Base-by-base conservation (phyloP, 116 monocot species). In the Iris pallida region DNA sequence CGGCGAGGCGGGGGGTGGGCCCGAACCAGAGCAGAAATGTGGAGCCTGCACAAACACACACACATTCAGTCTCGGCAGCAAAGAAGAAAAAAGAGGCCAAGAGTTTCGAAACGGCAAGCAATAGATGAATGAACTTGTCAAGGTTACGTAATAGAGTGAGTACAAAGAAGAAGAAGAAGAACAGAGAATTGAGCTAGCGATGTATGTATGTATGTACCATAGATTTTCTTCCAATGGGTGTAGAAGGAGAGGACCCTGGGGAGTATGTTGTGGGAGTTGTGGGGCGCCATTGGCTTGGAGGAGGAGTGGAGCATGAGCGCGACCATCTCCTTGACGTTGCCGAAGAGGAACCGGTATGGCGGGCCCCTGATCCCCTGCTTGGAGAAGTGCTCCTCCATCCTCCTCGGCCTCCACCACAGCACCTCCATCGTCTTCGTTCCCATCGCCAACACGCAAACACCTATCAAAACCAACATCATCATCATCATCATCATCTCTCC, bases 21-120 rank as follows among this genome's bases (percentile, higher is more conserved):
- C 95, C 95, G 63, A 95, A 95, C 88, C 90, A 95, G n/a, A 95
- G 77, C 12, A 95, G 57, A 70, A 88, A 95, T 63, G 73, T 86
- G 45, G 88, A 76, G 19, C 95, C 95, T 95, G 79, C 11, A 67
- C 51, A 48, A 57, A 16, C 53, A 53, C 7, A 54, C 15, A 41
- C 53, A 15, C 7, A 67, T 52, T 67, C n/a, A n/a, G n/a, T 41
- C 11, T 41, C 14, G 20, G 20, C 12, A 15, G 20, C 49, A 53
- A 53, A 68, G 9, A 61, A 41, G 5, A 54, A 20, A 15, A 13
- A 52, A 40, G 59, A 43, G 40, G 12, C 6, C 6, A 13, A 13
- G 20, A 45, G 14, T 15, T 51, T 51, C 4, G 49, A 51, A 51
- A 51, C 4, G 46, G 57, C 20, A 42, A 49, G 57, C 30, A 11